phyloP scores from a whole-genome alignment of 2,329 filamentous ascomycete species.

The Fusarium illudens region DNA sequence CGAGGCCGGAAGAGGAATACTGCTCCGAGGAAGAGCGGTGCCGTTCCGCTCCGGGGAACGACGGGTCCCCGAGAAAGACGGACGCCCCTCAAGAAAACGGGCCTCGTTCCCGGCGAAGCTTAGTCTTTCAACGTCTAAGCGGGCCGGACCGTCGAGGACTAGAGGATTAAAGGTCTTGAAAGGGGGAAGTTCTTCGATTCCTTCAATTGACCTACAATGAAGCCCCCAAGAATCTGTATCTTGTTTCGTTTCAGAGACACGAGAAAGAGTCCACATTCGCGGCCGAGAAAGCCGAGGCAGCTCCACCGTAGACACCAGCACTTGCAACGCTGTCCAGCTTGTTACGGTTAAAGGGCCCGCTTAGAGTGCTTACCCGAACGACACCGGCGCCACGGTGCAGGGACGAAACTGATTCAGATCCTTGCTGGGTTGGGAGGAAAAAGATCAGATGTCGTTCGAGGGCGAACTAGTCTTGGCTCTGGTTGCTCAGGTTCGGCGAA shows the following conservation, averaged over 20 bases:
- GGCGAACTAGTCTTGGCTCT: neutral
- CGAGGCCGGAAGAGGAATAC: conserved; percentile 11
- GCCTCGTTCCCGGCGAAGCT: neutral
- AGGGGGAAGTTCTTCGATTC: neutral
- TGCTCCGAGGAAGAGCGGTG: conserved; percentile 18
- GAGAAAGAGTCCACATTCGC: neutral
- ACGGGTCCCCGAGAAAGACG: neutral
- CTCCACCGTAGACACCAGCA: neutral
- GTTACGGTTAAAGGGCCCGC: neutral
- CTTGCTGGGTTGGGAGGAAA: neutral
- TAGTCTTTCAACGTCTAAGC: conserved; percentile 10
- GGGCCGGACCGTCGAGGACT: conserved; percentile 25
- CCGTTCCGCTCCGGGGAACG: conserved; percentile 16
- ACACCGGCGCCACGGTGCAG: conserved; percentile 3
- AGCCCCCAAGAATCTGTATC: neutral
- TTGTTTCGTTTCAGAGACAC: neutral
- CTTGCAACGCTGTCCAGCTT: neutral
- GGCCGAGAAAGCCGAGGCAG: conserved; percentile 1
- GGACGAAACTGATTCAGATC: neutral
- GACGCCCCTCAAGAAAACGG: no score
- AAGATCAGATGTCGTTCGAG: neutral
- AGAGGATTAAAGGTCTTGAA: neutral
- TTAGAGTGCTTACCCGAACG: conserved; percentile 13
- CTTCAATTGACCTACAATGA: neutral
- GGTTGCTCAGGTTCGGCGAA: neutral